Evolutionary conservation across 306 rosid genomes (phyloP), one percentile per base, ranked within the genome.

Genomic region (Lotus japonicus): DNA sequence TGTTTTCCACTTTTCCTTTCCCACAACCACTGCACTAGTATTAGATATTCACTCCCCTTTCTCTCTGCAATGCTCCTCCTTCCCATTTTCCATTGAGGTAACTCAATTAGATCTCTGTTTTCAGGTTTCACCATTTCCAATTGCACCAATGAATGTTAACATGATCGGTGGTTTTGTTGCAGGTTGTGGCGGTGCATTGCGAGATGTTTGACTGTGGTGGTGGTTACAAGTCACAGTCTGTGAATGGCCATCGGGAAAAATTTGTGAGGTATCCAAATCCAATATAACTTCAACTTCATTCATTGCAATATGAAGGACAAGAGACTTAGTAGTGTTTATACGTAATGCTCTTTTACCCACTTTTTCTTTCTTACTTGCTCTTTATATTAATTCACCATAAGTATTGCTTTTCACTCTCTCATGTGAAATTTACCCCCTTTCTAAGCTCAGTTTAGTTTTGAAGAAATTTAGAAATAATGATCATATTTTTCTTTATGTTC

Each of bases 171-270:
- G 26, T 21, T 21, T 38, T 26, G 65, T 13, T 85, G 75, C 86
- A 88, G 96, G 79, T 71, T 75, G 11, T 35, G 31, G 26, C 26
- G 3, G n/a, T 79, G 12, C 74, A 62, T 62, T 79, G 38, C 14
- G 79, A 73, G 74, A 88, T 88, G 87, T 77, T 86, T 76, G 89
- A 84, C 72, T 73, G 87, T 64, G 64, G 87, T 65, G 65, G 87
- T 68, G 64, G 88, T 66, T 68, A 83, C 82, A 87, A 82, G 84
- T 77, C 87, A 19, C 85, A 83, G 54, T 69, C 68, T 73, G 8
- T 82, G 86, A 87, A 82, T 75, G 92, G 88, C 65, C 92, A 84
- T 67, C 74, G 66, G 11, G 87, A 84, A 51, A 88, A 88, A 44
- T 88, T 91, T 74, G 90, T 84, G 69, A 86, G 91, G 92, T 88